These are phyloP conservation scores for Epichloe sylvatica DNA, from an alignment of 2,329 filamentous ascomycete genomes.

Conservation along the genomic window DNA sequence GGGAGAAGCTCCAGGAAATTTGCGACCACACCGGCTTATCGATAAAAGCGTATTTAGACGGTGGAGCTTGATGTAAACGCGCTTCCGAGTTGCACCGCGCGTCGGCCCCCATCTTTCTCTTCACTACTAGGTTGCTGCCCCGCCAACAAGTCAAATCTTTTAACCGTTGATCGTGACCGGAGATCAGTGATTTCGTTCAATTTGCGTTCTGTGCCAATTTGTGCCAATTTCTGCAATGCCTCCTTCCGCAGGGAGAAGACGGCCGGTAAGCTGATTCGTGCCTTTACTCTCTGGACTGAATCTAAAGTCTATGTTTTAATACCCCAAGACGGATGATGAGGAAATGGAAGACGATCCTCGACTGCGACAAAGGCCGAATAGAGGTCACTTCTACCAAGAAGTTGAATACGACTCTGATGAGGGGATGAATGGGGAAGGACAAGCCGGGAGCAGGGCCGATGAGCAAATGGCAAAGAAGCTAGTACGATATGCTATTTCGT, in stretches of 20 bases:
- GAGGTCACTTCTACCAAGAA: slow-evolving; percentile 18
- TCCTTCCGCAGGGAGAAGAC: slow-evolving; percentile 17
- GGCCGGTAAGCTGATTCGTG: slow-evolving; percentile 15
- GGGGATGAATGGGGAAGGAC: slow-evolving; percentile 19
- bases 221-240: slow-evolving; percentile 15
- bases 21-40: slow-evolving; percentile 3
- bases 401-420: slow-evolving; percentile 24
- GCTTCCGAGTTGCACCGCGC: neutral
- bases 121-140: no score
- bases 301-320: neutral
- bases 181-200: neutral
- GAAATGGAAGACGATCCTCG: slow-evolving; percentile 20
- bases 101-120: neutral
- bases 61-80: neutral
- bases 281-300: neutral
- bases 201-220: neutral
- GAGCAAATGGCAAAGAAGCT: slow-evolving; percentile 48
- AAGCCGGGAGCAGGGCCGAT: slow-evolving; percentile 26
- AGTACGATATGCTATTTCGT: slow-evolving; percentile 54
- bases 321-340: slow-evolving; percentile 14
- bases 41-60: slow-evolving; percentile 5
- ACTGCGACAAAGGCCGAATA: slow-evolving; percentile 18
- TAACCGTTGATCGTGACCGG: neutral
- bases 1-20: neutral
- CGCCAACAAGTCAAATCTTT: no score